Evolutionary conservation across 2,329 filamentous ascomycete genomes (phyloP), one percentile per base, ranked within the genome.

Genomic region (Ploettnerulaceae sp.): DNA sequence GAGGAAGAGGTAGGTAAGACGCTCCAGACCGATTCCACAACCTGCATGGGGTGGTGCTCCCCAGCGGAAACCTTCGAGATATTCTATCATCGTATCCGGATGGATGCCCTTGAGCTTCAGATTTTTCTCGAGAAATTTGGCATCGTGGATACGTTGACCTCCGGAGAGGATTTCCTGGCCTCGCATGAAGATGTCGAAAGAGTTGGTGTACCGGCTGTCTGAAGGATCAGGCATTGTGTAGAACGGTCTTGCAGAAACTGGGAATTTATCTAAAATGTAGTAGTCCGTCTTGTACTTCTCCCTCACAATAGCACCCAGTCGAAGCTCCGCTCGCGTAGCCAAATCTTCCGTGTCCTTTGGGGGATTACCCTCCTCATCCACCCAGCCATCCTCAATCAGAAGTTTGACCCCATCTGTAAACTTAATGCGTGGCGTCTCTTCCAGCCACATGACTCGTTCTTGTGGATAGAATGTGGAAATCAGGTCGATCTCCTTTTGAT

Each of bases 251-350:
- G 87, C 90, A 5, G 81, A 83, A 17, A 79, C 72, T 1, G 90
- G 90, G 71, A 96, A 96, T 62, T 94, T 95, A 74, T 96, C 90
- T 31, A 96, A 76, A 53, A 96, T 84, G 67, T 93, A 96, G 70
- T 94, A 95, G 60, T 96, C 90, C 0, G 90, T 94, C 45, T 79
- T 74, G 61, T 85, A 93, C 69, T 90, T 89, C 62, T 94, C 80
- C 68, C 86, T 91, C 60, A 96, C 81, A 12, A 96, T 71, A 61
- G 87, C 74, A 7, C 91, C 90, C 1, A 96, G 76, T 11, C 86
- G 82, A 18, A 94, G 90, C 69, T 96, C 90, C 49, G 93, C 88
- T 15, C 86, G 76, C 0, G 90, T 96, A 35, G 82, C 81, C 18
- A 96, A 71, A 64, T 96, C 90, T 62, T 95, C 88, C 22, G 85